Base-by-base conservation (phyloP, 805 yeast genomes). In the Starmera caribaea region DNA sequence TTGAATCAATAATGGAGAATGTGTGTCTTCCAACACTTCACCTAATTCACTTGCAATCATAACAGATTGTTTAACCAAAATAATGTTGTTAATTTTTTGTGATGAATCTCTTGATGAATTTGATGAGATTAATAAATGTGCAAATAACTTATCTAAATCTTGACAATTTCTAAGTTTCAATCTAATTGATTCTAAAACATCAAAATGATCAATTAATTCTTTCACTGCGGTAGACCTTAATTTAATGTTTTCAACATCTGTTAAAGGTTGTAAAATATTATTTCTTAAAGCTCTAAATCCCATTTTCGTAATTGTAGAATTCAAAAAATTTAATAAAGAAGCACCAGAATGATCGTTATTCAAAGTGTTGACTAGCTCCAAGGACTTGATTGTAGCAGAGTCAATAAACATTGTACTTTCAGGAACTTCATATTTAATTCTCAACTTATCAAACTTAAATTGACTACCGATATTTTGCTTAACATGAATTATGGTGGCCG, bases 241-340 rank as follows among this genome's bases (percentile, higher is more conserved):
- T 10, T 47, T 40, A 3, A 72, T 59, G 16, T 67, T 61, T 0
- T 45, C 43, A 14, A 41, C 43, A 44, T 67, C 66, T 1, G 72
- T 68, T 13, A 71, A 46, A 0, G 76, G 77, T 41, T 71, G 77
- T n/a, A 71, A 43, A 3, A 71, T 61, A 38, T 61, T 69, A 30
- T 57, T 65, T 43, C 62, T 59, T 36, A 73, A 48, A 7, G 63
- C 41, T 38, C 76, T 45, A 13, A 50, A 53, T 0, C 76, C 77
- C 76, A 71, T 72, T 38, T 61, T 65, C 0, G 77, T 71, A 0
- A 49, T 41, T 0, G 74, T 68, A 1, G 50, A 45, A 44, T 71
- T 60, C 34, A 71, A 43, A 32, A 57, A 54, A 21, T 62, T 65
- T 27, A 61, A 56, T 8, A 72, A 49, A 0, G 67, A 58, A 8